A percentile compares a stretch with the other conserved stretches of the same genome.
Conservation (phyloP, 441 rosid genomes). For the Croton laevigatus region DNA sequence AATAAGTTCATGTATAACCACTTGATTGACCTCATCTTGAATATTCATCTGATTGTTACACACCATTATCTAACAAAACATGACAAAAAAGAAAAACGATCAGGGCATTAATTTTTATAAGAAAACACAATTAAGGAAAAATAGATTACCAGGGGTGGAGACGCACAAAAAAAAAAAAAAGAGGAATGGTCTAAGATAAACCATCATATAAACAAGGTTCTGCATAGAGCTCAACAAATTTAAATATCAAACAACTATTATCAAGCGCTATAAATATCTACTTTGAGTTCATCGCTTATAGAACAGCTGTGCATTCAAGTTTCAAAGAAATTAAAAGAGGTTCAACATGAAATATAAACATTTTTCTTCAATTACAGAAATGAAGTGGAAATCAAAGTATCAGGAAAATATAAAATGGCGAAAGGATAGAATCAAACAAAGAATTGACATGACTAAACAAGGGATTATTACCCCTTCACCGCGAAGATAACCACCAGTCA, state of each 20-base stretch:
- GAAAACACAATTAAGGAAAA: background rate
- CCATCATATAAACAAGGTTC: background rate
- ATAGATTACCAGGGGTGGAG: too few species aligned
- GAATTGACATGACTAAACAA: background rate
- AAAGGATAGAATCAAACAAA: background rate
- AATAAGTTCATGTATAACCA: conserved; percentile 78
- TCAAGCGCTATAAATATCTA: background rate
- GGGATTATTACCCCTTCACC: conserved; percentile 60
- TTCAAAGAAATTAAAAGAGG: background rate
- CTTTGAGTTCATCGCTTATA: background rate
- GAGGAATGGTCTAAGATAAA: too few species aligned
- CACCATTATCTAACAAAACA: conserved; percentile 51
- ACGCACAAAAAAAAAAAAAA: too few species aligned
- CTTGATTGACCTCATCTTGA: conserved; percentile 89
- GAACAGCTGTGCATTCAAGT: background rate
- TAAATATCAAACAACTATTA: background rate
- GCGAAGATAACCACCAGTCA: conserved; percentile 57
- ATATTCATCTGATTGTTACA: conserved; percentile 66
- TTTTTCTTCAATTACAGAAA: background rate
- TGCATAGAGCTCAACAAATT: background rate
- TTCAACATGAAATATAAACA: background rate
- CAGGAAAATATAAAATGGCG: background rate
- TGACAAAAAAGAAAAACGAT: background rate
- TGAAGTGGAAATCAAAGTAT: background rate
- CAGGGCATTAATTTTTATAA: background rate